phyloP scores from a whole-genome alignment of 139 green algal genomes.

The Tetradesmus obliquus region DNA sequence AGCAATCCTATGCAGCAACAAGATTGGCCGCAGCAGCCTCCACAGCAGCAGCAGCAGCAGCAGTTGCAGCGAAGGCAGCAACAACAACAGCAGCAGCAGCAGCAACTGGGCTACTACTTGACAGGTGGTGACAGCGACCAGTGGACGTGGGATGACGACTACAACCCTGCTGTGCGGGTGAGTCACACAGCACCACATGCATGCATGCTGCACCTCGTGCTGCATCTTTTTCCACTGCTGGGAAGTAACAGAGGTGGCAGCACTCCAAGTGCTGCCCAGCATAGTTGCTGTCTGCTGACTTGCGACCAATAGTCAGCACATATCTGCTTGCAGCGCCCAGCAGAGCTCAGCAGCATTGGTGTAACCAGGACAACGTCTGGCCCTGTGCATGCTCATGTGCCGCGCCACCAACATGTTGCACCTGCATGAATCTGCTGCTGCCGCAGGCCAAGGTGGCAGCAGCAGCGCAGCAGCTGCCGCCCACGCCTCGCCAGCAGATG shows the following conservation, averaged over 20 bases:
- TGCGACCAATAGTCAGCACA: too few relatives aligned
- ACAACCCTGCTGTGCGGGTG: constrained; percentile 13
- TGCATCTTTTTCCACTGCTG: background rate
- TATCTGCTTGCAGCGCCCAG: too few relatives aligned
- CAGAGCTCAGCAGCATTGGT: too few relatives aligned
- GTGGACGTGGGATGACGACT: constrained; percentile 51
- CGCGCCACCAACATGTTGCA: background rate
- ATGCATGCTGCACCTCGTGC: background rate
- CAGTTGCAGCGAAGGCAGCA: background rate
- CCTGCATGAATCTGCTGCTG: background rate
- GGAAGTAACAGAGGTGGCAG: too few relatives aligned
- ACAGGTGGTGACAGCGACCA: constrained; percentile 6
- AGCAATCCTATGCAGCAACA: background rate
- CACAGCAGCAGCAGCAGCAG: background rate
- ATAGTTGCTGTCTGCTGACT: too few relatives aligned
- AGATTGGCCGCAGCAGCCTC: background rate
- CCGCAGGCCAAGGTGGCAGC: constrained; percentile 33
- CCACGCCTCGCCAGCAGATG: constrained; percentile 21
- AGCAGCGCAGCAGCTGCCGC: constrained; percentile 24
- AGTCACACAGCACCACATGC: background rate
- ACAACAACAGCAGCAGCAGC: constrained; percentile 14
- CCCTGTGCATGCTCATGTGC: too few relatives aligned
- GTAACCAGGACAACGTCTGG: background rate
- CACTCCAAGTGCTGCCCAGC: too few relatives aligned
- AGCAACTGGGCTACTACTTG: constrained; percentile 37